These are phyloP conservation scores for Lippia alba DNA, from an alignment of 305 asterid genomes.

Conservation along the genomic window DNA sequence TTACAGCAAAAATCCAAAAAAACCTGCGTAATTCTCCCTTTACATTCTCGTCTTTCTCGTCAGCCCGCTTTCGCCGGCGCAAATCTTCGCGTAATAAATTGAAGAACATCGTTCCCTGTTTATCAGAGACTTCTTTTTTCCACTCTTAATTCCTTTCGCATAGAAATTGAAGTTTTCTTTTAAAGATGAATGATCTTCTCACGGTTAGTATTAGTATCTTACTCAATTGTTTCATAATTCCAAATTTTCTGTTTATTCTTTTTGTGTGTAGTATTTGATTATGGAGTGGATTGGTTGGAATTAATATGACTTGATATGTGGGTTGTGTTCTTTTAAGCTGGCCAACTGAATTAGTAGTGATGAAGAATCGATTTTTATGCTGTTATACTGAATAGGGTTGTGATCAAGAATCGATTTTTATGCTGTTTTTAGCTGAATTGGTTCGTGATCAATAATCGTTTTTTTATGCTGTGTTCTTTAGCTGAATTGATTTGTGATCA, in stretches of 20 bases:
- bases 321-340: slow-evolving; percentile 10
- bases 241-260: slow-evolving; percentile 10
- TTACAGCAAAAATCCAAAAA: slow-evolving; percentile 30
- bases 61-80: slow-evolving; percentile 37
- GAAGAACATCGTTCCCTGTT: background rate
- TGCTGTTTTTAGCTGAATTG: slow-evolving; percentile 9
- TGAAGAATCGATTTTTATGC: background rate
- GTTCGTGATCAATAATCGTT: background rate
- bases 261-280: slow-evolving; percentile 2
- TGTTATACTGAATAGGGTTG: background rate
- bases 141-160: background rate
- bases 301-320: slow-evolving; percentile 9
- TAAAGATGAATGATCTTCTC: slow-evolving; percentile 75
- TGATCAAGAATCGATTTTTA: slow-evolving; percentile 5
- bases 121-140: background rate
- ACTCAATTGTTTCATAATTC: background rate
- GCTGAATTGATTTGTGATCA: background rate
- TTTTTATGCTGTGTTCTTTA: no score
- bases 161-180: slow-evolving; percentile 8
- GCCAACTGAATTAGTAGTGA: background rate
- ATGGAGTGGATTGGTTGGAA: slow-evolving; percentile 4
- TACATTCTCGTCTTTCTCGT: slow-evolving; percentile 38
- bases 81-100: slow-evolving; percentile 28
- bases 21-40: slow-evolving; percentile 5
- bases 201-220: slow-evolving; percentile 62